Conservation (phyloP, 2,329 filamentous ascomycete species). For the Colletotrichum chlorophyti region DNA sequence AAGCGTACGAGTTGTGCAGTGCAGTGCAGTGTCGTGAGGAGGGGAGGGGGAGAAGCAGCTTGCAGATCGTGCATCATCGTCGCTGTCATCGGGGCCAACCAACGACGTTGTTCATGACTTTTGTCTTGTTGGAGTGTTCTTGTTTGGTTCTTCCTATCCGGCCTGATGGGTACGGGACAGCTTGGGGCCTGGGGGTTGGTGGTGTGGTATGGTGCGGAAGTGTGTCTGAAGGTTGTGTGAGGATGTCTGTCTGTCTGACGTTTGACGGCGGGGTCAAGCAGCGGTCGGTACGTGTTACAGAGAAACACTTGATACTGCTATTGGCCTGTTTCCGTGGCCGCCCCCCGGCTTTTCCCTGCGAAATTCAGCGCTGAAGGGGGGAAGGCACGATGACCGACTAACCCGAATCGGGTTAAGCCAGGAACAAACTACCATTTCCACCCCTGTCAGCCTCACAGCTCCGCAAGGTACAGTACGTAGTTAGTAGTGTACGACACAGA, state of each 20-base stretch:
- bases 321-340: slow-evolving; percentile 34
- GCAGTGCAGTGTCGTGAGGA: neutral
- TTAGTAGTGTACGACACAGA: too few species aligned
- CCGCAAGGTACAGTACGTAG: slow-evolving; percentile 7
- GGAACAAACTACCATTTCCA: slow-evolving; percentile 10
- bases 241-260: slow-evolving; percentile 36
- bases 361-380: neutral
- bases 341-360: slow-evolving; percentile 19
- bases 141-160: too few species aligned
- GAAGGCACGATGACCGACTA: neutral
- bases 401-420: slow-evolving; percentile 4
- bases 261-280: slow-evolving; percentile 48
- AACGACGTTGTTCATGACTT: too few species aligned
- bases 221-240: slow-evolving; percentile 29
- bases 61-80: neutral
- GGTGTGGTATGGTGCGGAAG: neutral
- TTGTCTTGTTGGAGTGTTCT: too few species aligned
- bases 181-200: too few species aligned
- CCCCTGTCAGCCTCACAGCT: slow-evolving; percentile 12
- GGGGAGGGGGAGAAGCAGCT: too few species aligned
- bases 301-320: slow-evolving; percentile 40
- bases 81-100: neutral
- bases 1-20: neutral
- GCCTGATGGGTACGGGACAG: too few species aligned
- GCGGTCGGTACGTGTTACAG: slow-evolving; percentile 48